Percentiles rank a stretch among this genome's conserved stretches.
Evolutionary conservation across 768 basidiomycete species (phyloP).

Genomic region (Termitomyces bulborhizus): DNA sequence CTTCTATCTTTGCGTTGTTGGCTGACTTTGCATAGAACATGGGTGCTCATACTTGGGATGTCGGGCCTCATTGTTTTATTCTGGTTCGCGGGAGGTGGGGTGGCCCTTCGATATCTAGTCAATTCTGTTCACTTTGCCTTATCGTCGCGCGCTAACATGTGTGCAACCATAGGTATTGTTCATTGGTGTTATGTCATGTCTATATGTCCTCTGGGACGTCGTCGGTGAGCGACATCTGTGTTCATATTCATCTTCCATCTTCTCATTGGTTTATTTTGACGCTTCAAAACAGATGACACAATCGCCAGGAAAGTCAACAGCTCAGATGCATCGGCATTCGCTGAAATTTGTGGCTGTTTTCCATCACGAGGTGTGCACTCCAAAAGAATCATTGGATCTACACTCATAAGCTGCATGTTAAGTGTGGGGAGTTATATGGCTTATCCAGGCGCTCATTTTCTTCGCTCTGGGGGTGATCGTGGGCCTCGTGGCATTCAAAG

Average conservation of each 20-base stretch:
- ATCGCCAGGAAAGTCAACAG: conserved; percentile 77
- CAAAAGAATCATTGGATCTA: not conserved
- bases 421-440: conserved; percentile 93
- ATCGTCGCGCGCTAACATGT: not conserved
- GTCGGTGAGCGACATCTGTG: conserved; percentile 41
- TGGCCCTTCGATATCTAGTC: conserved; percentile 75
- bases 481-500: conserved; percentile 80
- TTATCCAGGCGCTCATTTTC: conserved; percentile 65
- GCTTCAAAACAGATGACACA: conserved; percentile 58
- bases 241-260: not conserved
- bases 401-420: not conserved
- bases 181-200: conserved; percentile 80
- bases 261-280: not conserved
- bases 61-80: conserved; percentile 72
- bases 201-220: conserved; percentile 88
- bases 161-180: conserved; percentile 49
- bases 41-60: conserved; percentile 76
- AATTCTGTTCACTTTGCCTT: conserved; percentile 12
- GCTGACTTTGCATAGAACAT: conserved; percentile 44
- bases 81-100: conserved; percentile 75
- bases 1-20: not conserved
- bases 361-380: conserved; percentile 60
- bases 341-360: conserved; percentile 79
- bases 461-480: conserved; percentile 74
- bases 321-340: conserved; percentile 85